These are phyloP conservation scores for Dactylellina cionopaga DNA, from an alignment of 2,329 filamentous ascomycete genomes.

Conservation along the genomic window DNA sequence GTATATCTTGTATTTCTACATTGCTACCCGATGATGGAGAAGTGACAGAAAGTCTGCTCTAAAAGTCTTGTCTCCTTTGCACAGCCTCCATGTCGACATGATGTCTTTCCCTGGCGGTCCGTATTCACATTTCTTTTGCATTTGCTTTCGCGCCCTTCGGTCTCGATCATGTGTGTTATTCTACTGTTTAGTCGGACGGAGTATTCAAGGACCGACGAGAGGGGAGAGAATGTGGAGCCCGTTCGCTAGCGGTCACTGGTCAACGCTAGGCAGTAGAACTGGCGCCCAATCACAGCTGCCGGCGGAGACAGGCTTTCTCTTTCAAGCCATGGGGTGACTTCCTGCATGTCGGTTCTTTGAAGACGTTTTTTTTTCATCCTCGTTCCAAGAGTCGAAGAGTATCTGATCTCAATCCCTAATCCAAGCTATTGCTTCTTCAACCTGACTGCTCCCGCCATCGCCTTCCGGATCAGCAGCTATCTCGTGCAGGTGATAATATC, in stretches of 20 bases:
- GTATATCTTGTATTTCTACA: neutral
- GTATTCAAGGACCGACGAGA: slow-evolving; percentile 18
- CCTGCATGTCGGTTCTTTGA: neutral
- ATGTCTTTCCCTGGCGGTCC: slow-evolving; percentile 10
- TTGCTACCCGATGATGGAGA: neutral
- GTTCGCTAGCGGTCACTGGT: slow-evolving; percentile 11
- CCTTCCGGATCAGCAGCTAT: too few relatives aligned
- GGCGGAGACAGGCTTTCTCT: slow-evolving; percentile 13
- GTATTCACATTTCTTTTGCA: slow-evolving; percentile 25
- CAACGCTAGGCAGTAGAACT: slow-evolving; percentile 28
- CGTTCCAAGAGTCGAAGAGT: neutral
- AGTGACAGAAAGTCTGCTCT: neutral
- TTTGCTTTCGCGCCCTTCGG: neutral
- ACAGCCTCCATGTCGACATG: slow-evolving; percentile 45
- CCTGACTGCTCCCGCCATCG: too few relatives aligned
- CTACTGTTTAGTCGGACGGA: slow-evolving; percentile 19
- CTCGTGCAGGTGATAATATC: too few relatives aligned
- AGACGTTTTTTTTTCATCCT: neutral
- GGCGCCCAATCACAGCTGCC: slow-evolving; percentile 36
- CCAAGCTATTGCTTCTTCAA: too few relatives aligned
- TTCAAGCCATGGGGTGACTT: neutral
- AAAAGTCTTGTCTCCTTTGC: slow-evolving; percentile 41
- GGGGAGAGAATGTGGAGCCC: too few relatives aligned
- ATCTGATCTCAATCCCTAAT: too few relatives aligned
- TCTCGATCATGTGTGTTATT: neutral